Conservation (phyloP, 2,329 filamentous ascomycete species). For the Arthrobotrys sinensis region DNA sequence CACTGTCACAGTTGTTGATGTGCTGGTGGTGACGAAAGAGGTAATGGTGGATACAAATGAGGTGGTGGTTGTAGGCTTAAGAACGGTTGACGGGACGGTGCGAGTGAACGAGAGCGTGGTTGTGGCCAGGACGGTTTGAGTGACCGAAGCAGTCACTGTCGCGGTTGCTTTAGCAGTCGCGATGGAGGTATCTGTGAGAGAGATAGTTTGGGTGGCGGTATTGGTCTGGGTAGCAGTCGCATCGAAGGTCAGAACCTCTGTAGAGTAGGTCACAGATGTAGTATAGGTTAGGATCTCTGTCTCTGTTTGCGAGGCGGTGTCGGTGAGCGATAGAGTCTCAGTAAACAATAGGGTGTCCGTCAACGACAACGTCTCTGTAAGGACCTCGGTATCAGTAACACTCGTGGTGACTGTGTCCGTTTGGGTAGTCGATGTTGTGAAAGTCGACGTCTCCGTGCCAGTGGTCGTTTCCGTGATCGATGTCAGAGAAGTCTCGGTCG, state of each 20-base stretch:
- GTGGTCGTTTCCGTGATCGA: constrained; percentile 12
- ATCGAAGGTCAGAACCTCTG: not conserved
- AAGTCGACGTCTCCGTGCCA: constrained; percentile 5
- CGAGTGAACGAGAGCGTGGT: constrained; percentile 25
- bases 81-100: constrained; percentile 37
- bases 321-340: constrained; percentile 12
- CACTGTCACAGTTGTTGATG: constrained; percentile 12
- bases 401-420: not conserved
- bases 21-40: constrained; percentile 14
- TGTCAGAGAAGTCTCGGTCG: constrained; percentile 10
- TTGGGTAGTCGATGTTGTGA: not conserved
- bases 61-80: constrained; percentile 6
- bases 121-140: constrained; percentile 28
- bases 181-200: constrained; percentile 15
- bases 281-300: not conserved
- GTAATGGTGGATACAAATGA: constrained; percentile 25
- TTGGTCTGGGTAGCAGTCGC: not conserved
- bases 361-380: not conserved
- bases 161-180: constrained; percentile 16
- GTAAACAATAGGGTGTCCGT: not conserved
- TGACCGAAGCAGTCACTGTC: constrained; percentile 29
- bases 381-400: not conserved
- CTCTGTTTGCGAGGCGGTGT: not conserved
- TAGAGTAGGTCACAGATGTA: constrained; percentile 2
- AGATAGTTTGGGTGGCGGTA: not conserved